Evolutionary conservation across 1,284 basidiomycete genomes (phyloP).

Genomic region (Sanghuangporus weigelae): DNA sequence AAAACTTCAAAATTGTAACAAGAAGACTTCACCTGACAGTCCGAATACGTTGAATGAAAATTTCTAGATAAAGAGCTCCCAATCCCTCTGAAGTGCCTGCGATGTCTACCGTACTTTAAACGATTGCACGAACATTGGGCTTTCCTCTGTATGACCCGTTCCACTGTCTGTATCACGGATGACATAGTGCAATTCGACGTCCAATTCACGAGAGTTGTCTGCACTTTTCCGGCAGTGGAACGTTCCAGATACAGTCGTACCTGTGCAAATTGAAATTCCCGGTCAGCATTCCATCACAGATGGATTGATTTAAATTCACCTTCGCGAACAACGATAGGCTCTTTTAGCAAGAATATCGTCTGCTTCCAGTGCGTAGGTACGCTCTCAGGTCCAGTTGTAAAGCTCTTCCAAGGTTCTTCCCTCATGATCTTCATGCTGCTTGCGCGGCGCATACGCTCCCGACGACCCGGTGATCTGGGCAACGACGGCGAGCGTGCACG

Average conservation of each 20-base stretch:
- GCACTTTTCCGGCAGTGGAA: constrained; percentile 82
- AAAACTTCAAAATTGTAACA: too few relatives aligned
- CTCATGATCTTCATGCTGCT: constrained; percentile 32
- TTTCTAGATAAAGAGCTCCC: neutral
- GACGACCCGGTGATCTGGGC: constrained; percentile 28
- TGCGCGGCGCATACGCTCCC: constrained; percentile 50
- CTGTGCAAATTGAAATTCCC: constrained; percentile 32
- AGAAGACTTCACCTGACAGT: neutral
- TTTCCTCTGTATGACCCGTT: constrained; percentile 25
- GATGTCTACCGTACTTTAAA: constrained; percentile 61
- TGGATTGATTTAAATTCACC: constrained; percentile 41
- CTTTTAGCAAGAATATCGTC: constrained; percentile 81
- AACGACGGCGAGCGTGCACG: constrained; percentile 13
- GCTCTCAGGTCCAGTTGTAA: constrained; percentile 87
- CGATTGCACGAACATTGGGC: constrained; percentile 60
- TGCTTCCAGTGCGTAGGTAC: constrained; percentile 99
- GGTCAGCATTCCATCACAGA: neutral
- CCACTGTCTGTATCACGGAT: constrained; percentile 31
- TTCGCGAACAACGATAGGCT: constrained; percentile 70
- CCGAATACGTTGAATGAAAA: neutral
- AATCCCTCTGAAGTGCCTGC: neutral
- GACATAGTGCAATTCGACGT: constrained; percentile 88
- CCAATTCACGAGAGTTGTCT: constrained; percentile 83
- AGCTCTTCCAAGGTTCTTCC: constrained; percentile 51
- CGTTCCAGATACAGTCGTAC: constrained; percentile 71